phyloP scores from a whole-genome alignment of 257 asterid genomes.

The Fraxinus quadrangulata region DNA sequence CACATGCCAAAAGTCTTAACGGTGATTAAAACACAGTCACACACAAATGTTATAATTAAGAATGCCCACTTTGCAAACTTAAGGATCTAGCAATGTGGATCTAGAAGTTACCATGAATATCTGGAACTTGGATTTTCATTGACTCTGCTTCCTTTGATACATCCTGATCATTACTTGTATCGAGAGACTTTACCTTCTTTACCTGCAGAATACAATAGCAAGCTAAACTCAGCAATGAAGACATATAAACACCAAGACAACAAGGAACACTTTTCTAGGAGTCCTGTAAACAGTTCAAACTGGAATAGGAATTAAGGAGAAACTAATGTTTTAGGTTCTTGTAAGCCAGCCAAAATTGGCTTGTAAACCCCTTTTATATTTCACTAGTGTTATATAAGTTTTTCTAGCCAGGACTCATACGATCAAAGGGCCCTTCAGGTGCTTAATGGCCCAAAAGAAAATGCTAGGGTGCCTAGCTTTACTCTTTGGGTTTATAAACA shows the following conservation, averaged over 20 bases:
- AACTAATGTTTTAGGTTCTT: not conserved
- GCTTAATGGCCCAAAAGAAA: not conserved
- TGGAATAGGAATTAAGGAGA: not conserved
- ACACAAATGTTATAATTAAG: not conserved
- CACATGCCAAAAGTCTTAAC: not conserved
- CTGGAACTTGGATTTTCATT: slow-evolving; percentile 38
- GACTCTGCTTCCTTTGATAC: slow-evolving; percentile 35
- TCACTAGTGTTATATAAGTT: not conserved
- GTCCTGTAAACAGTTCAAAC: not conserved
- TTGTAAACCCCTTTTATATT: not conserved
- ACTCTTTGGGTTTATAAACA: not conserved
- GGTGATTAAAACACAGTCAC: not conserved
- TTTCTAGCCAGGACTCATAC: not conserved
- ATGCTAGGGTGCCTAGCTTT: not conserved
- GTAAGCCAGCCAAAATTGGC: not conserved
- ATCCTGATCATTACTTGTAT: slow-evolving; percentile 34
- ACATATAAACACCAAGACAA: not conserved
- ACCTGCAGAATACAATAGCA: slow-evolving; percentile 46
- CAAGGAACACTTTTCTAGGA: not conserved
- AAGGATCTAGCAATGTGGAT: slow-evolving; percentile 1
- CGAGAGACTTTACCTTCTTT: slow-evolving; percentile 60
- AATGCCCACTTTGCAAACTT: not conserved
- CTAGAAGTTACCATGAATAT: slow-evolving; percentile 47
- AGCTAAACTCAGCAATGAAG: not conserved
- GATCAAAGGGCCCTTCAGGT: not conserved